A percentile compares a stretch with the other conserved stretches of the same genome.
These are phyloP conservation scores for Citrullus amarus DNA, from an alignment of 306 rosid genomes.

Conservation along the genomic window DNA sequence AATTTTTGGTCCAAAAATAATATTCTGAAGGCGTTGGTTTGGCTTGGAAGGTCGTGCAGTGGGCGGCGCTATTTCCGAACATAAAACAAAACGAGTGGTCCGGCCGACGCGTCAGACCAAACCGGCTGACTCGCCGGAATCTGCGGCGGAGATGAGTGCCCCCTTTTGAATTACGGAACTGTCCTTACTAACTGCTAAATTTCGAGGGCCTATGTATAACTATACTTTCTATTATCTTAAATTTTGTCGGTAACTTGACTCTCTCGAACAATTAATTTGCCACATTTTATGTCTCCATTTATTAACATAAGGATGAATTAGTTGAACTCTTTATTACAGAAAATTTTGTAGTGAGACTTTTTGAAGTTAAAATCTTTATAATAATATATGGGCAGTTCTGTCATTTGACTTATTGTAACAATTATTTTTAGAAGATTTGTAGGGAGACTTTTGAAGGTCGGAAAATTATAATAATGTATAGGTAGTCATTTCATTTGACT, in stretches of 20 bases:
- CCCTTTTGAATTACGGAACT: background rate
- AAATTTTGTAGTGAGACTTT: background rate
- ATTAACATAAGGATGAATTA: background rate
- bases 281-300: background rate
- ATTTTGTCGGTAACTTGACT: background rate
- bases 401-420: background rate
- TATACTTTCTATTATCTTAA: background rate
- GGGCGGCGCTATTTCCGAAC: slow-evolving; percentile 33
- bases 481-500: background rate
- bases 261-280: background rate
- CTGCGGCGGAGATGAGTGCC: slow-evolving; percentile 4
- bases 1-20: background rate
- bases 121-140: slow-evolving; percentile 1
- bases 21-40: slow-evolving; percentile 12
- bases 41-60: slow-evolving; percentile 57
- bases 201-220: background rate
- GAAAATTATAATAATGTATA: background rate
- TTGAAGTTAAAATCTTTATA: background rate
- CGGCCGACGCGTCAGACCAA: background rate
- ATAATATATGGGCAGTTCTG: background rate
- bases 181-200: background rate
- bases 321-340: background rate
- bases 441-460: background rate
- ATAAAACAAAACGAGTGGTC: slow-evolving; percentile 7
- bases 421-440: background rate